Conservation (phyloP, 2,329 filamentous ascomycete species). For the Hypoxylon sp. region DNA sequence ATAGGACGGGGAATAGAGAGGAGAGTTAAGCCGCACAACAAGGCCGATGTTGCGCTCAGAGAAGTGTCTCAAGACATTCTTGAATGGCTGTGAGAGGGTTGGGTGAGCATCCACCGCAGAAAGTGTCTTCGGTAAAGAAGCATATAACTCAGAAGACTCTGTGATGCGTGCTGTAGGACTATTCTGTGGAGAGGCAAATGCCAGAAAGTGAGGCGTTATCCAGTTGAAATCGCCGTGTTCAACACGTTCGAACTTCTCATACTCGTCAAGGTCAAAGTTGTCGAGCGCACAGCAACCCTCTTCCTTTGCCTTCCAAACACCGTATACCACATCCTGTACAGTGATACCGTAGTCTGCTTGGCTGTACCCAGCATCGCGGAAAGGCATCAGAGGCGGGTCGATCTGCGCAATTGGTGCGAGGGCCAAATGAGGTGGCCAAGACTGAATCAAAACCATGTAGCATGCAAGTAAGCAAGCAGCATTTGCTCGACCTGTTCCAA, state of each 20-base stretch:
- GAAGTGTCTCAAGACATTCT: constrained; percentile 95
- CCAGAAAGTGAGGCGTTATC: constrained; percentile 94
- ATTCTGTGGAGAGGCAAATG: constrained; percentile 95
- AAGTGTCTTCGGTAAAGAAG: constrained; percentile 81
- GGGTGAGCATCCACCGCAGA: constrained; percentile 79
- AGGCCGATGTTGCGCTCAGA: constrained; percentile 88
- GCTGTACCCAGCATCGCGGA: constrained; percentile 97
- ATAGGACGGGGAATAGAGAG: constrained; percentile 96
- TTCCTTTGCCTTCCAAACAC: constrained; percentile 98
- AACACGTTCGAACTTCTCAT: constrained; percentile 94
- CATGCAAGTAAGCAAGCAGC: constrained; percentile 94
- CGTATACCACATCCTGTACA: constrained; percentile 97
- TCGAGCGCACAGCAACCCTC: constrained; percentile 91
- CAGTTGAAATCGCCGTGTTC: constrained; percentile 99
- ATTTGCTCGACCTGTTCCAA: constrained; percentile 81
- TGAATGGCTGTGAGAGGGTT: constrained; percentile 87
- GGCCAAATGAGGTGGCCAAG: constrained; percentile 96
- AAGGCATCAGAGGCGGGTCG: constrained; percentile 98
- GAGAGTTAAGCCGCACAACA: constrained; percentile 94
- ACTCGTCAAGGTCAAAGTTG: constrained; percentile 96
- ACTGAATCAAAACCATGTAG: constrained; percentile 99
- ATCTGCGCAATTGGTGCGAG: constrained; percentile 96
- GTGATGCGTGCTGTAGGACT: constrained; percentile 80
- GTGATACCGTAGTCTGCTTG: constrained; percentile 97
- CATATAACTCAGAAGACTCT: constrained; percentile 79